Base-by-base conservation (phyloP, 2,329 filamentous ascomycete species). In the Aspergillus felis region DNA sequence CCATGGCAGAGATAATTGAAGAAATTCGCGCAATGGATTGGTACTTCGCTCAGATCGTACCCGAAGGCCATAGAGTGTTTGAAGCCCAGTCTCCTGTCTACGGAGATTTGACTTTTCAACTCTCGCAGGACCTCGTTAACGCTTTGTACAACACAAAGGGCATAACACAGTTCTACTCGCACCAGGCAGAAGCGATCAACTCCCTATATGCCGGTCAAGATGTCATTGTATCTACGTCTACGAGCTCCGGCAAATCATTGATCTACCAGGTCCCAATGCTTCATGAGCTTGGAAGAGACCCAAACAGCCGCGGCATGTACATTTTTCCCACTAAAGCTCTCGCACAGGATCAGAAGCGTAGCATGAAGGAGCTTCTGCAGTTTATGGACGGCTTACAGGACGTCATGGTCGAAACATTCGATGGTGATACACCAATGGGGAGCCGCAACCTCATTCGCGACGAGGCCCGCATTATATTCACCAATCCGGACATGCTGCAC, bases 301-400 rank as follows among this genome's bases (percentile, higher is more conserved):
- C 75, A 2, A 81, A 87, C 56, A 90, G 90, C 8, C 82, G 94
- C 65, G 94, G 94, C 2, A 91, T 99, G 87, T 97, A 97, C 71
- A 96, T 99, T 38, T 99, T 99, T 60, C 94, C 94, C 0, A 99
- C 94, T 0, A 99, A 99, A 75, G 94, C 94, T 1, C 78, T 99
- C 17, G 93, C 94, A 0, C 94, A 99, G 71, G 94, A 99, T 73
- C 94, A 99, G 73, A 87, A 88, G 65, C 84, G 92, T 64, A 96
- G 92, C 64, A 79, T 99, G 71, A 90, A 90, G 67, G 91, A 96
- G 54, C 83, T 97, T 69, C 78, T 97, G 59, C 78, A 83, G 0
- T 96, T 89, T 66, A 90, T 99, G 82, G 84, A 88, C 1, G 87
- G 86, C 0, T 75, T 97, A 24, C 86, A 92, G 68, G 81, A 90